Evolutionary conservation across 139 green algal genomes (phyloP).

Genomic region (Chlamydomonas urium): DNA sequence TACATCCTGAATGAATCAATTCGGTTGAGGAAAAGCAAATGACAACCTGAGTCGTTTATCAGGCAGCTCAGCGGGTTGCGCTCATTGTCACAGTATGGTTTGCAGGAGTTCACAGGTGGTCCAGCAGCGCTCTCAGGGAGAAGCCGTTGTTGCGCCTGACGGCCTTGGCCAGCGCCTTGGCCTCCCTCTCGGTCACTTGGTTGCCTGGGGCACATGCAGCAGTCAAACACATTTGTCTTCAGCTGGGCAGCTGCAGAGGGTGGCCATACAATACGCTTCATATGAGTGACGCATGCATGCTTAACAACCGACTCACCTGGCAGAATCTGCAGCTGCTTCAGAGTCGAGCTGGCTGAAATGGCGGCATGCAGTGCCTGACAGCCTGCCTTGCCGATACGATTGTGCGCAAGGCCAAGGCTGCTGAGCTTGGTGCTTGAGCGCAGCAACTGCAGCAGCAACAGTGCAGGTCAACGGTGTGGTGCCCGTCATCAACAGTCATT

Average conservation of each 20-base stretch:
- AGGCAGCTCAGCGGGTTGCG: too few species aligned
- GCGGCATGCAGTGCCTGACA: conserved; percentile 50
- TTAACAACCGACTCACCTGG: conserved; percentile 22
- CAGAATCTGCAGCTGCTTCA: conserved; percentile 51
- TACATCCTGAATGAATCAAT: background rate
- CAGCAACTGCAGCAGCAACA: background rate
- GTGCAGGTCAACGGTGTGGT: background rate
- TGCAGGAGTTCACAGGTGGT: background rate
- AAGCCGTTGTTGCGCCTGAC: conserved; percentile 43
- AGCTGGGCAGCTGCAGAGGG: background rate
- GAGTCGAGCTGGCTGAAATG: conserved; percentile 27
- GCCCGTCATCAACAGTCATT: background rate
- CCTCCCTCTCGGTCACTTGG: conserved; percentile 37
- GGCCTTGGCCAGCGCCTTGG: conserved; percentile 37
- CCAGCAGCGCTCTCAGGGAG: conserved; percentile 25
- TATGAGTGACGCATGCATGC: background rate
- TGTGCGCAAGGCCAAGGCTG: conserved; percentile 20
- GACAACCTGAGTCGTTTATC: too few species aligned
- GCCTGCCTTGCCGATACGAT: conserved; percentile 43
- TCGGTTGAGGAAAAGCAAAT: background rate
- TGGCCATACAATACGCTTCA: background rate
- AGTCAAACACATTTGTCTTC: background rate
- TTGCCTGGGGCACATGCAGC: conserved; percentile 18
- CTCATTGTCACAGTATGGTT: background rate
- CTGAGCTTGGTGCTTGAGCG: background rate